Evolutionary conservation across 2,329 filamentous ascomycete species (phyloP), one percentile per base, ranked within the genome.

Genomic region (Cladosporium phlei): DNA sequence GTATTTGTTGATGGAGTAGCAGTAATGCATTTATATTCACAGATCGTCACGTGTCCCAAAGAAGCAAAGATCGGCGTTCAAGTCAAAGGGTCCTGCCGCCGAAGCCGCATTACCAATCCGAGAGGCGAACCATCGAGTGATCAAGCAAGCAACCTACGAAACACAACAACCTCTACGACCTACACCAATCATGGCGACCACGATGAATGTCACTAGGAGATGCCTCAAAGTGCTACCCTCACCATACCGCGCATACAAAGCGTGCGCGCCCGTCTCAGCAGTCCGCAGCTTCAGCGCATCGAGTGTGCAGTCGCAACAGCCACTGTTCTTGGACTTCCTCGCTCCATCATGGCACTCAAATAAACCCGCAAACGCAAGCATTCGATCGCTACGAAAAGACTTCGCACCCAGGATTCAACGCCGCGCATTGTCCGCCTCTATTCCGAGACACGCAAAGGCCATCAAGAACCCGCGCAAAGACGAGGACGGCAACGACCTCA

Each of bases 401-500:
- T 3, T 17, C 2, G 28, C 19, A 7, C 14, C 29, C 3, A 11
- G 16, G 2, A 30, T 35, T 12, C 42, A 47, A 34, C 30, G 40
- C 32, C 49, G 47, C 16, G 11, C 16, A 9, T 50, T 61, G 35
- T 56, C 55, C 10, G 39, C 52, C 14, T 53, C 55, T 0, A 11
- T 44, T 5, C n/a, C 37, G 6, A 43, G 17, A 3, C 28, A 12
- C 10, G 58, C 58, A 14, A 57, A 67, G 40, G 69, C 68, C 12
- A 71, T 76, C 46, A 67, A 74, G 12, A 95, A 97, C 63, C 86
- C 88, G 0, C 81, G 84, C 55, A 77, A 76, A 47, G 87, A 93
- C 63, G 87, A 94, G 24, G 81, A 90, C 46, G 91, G 91, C 20
- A 84, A 88, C n/a, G 79, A 84, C 16, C 88, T 95, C 82, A 72